phyloP scores from a whole-genome alignment of 371 early-diverging fungal genomes.

The Mucor sp. region DNA sequence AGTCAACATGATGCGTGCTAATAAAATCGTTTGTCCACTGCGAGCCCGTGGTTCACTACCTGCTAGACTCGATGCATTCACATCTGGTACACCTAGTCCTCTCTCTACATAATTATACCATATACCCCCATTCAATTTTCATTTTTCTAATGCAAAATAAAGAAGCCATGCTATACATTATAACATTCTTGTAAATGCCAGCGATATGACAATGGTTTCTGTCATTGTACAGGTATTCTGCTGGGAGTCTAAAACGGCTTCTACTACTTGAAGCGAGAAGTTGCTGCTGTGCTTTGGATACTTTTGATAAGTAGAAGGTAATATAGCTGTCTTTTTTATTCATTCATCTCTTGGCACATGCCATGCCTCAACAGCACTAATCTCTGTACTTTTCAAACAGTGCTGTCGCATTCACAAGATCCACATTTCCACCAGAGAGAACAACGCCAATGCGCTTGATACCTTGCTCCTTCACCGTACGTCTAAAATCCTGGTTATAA shows the following conservation, averaged over 20 bases:
- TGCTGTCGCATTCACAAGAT: not conserved
- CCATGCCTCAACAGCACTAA: no score
- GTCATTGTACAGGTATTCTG: no score
- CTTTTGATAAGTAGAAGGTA: no score
- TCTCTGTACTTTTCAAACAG: not conserved
- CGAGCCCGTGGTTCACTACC: constrained; percentile 51
- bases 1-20: constrained; percentile 59
- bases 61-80: constrained; percentile 39
- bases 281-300: no score
- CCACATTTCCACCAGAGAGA: not conserved
- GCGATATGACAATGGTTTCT: no score
- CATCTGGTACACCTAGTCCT: constrained; percentile 21
- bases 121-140: not conserved
- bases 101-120: not conserved
- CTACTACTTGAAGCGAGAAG: no score
- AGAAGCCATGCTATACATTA: no score
- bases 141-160: no score
- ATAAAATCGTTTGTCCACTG: constrained; percentile 58
- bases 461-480: not conserved
- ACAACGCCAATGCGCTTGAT: not conserved
- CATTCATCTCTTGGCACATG: no score
- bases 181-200: no score
- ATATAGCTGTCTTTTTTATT: no score
- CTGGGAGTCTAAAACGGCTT: no score
- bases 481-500: not conserved